phyloP scores from a whole-genome alignment of 495 filamentous ascomycete species.

The Glarea lozoyensis region DNA sequence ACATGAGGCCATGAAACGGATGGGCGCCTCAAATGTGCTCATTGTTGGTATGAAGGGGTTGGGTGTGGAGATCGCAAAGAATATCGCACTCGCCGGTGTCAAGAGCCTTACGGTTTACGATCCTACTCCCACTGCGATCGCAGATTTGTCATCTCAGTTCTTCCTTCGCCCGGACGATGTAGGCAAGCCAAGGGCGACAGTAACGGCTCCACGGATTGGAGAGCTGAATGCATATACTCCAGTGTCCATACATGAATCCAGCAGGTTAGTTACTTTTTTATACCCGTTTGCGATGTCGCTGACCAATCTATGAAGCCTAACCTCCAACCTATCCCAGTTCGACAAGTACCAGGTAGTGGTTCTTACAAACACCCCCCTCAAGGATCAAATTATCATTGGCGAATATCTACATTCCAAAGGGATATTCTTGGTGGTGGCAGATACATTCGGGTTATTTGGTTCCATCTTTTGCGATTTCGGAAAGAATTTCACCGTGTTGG shows the following conservation, averaged over 20 bases:
- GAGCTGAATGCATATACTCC: constrained; percentile 97
- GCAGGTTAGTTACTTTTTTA: constrained; percentile 17
- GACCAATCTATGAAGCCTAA: constrained; percentile 18
- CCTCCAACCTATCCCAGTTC: constrained; percentile 61
- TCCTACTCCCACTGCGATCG: constrained; percentile 67
- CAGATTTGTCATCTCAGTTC: constrained; percentile 93
- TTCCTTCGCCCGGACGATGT: constrained; percentile 86
- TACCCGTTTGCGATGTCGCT: too few species aligned
- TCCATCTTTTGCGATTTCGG: constrained; percentile 97
- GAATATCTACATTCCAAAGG: constrained; percentile 90
- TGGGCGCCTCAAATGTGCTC: constrained; percentile 92
- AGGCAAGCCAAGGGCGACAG: constrained; percentile 80
- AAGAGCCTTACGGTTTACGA: constrained; percentile 77
- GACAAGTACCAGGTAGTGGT: constrained; percentile 89
- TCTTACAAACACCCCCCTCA: constrained; percentile 71
- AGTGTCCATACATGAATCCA: constrained; percentile 61
- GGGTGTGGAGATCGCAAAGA: constrained; percentile 98
- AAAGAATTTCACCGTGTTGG: constrained; percentile 79
- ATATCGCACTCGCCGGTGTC: constrained; percentile 92
- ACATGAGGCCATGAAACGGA: constrained; percentile 99
- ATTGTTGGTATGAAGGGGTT: constrained; percentile 87
- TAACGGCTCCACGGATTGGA: constrained; percentile 79
- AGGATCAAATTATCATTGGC: constrained; percentile 71
- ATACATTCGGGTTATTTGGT: constrained; percentile 91
- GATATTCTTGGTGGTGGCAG: constrained; percentile 79